Base-by-base conservation (phyloP, 768 basidiomycete species). In the Mrakia blollopis region DNA sequence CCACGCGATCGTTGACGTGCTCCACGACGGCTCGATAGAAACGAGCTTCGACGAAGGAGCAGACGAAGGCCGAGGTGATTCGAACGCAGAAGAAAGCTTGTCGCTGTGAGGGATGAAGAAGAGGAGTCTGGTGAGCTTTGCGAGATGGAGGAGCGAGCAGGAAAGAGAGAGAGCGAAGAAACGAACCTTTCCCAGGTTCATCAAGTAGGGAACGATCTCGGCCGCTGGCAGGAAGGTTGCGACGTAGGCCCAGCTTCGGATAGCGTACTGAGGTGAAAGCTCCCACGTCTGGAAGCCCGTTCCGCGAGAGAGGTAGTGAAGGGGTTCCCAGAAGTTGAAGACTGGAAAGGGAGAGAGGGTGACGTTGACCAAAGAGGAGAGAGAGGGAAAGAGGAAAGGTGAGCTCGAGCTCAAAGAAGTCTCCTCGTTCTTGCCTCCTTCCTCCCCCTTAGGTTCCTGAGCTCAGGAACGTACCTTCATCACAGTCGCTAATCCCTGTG, bases 281-380 rank as follows among this genome's bases (percentile, higher is more conserved):
- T 99, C 97, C 97, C 97, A 99, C 0, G 97, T 98, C 84, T 98
- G 96, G 83, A 99, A 98, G 11, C 92, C 97, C 78, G 89, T 87
- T 35, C 93, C 93, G 75, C 89, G 85, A 77, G 90, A 88, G 75
- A 97, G 86, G 82, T 94, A 95, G 85, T 99, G 97, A 23, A 99
- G 85, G 28, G 97, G 97, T 82, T 98, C 97, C 93, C 93, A 98
- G 84, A 97, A 99, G 85, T 99, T 99, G 87, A 90, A 99, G 18
- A 97, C 97, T 99, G 79, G 72, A 57, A 30, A 76, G 21, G 70
- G 50, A 47, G 54, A n/a, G 77, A 52, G 75, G 69, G 21, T 54
- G 39, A 44, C 68, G 44, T 41, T 32, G 23, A n/a, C 60, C 37
- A 60, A 67, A 68, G 47, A 72, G 25, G 72, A 81, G 11, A 21